These are phyloP conservation scores for Phylloboletellus chloephorus DNA, from an alignment of 1,284 basidiomycete genomes.

Conservation along the genomic window DNA sequence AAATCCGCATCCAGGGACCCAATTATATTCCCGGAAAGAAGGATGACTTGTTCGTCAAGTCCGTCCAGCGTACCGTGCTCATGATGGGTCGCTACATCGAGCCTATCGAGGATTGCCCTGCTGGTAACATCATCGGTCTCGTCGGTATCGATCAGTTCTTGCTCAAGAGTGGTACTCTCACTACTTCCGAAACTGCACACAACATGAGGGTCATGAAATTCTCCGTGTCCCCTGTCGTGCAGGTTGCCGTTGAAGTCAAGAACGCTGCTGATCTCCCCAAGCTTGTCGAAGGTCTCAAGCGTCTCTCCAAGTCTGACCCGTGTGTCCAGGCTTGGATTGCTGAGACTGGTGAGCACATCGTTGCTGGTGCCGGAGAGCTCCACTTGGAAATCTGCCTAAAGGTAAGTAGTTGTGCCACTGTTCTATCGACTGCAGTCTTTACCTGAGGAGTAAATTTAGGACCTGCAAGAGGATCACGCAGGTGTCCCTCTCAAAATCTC, in stretches of 20 bases:
- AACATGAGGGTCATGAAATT: slow-evolving; percentile 99
- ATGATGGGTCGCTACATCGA: slow-evolving; percentile 99
- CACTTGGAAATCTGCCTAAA: slow-evolving; percentile 99
- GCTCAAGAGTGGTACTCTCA: slow-evolving; percentile 98
- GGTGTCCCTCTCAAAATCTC: slow-evolving; percentile 99
- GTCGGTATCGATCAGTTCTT: slow-evolving; percentile 99
- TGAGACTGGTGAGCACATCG: slow-evolving; percentile 96
- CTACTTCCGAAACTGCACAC: slow-evolving; percentile 96
- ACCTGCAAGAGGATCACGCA: slow-evolving; percentile 99
- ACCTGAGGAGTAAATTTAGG: slow-evolving; percentile 40
- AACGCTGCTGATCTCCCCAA: slow-evolving; percentile 99
- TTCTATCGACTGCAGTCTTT: neutral
- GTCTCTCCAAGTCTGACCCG: slow-evolving; percentile 99
- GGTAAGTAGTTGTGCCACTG: slow-evolving; percentile 39
- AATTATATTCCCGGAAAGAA: slow-evolving; percentile 99
- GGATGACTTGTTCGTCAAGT: slow-evolving; percentile 97
- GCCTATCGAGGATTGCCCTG: slow-evolving; percentile 98
- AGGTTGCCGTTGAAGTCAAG: slow-evolving; percentile 99
- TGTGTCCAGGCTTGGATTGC: slow-evolving; percentile 96
- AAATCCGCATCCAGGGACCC: slow-evolving; percentile 99
- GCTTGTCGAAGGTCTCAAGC: slow-evolving; percentile 99
- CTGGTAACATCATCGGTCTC: slow-evolving; percentile 98
- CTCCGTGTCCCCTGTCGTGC: slow-evolving; percentile 99
- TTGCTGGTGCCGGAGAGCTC: slow-evolving; percentile 98
- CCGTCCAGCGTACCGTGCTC: slow-evolving; percentile 96